Percentiles rank a stretch among this genome's conserved stretches.
Conservation (phyloP, 73 alveolate genomes). For the Paramecium tetraurelia region DNA sequence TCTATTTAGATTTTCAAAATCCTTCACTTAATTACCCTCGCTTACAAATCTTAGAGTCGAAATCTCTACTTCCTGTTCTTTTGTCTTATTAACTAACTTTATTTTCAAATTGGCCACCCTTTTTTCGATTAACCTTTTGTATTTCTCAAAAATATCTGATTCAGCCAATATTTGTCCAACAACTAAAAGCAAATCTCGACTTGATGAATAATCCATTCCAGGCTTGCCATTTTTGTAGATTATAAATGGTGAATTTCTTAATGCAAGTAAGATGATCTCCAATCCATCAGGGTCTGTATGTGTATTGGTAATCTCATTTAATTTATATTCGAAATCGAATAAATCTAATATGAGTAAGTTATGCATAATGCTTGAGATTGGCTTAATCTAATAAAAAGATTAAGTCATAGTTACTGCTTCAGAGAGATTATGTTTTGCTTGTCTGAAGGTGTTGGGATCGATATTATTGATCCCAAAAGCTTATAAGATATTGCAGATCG, state of each 20-base stretch:
- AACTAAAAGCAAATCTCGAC: neutral
- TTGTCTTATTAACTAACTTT: neutral
- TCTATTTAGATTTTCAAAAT: neutral
- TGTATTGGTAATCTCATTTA: neutral
- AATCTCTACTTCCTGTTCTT: neutral
- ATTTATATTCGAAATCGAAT: conserved; percentile 33
- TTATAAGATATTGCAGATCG: neutral
- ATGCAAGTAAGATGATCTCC: conserved; percentile 5
- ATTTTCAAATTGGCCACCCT: neutral
- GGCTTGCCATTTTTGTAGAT: conserved; percentile 31
- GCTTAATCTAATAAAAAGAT: conserved; percentile 4
- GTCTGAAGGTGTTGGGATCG: conserved; percentile 2
- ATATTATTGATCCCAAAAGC: neutral
- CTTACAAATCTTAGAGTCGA: neutral
- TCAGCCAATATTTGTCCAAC: conserved; percentile 28
- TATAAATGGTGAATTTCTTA: neutral
- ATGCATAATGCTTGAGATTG: neutral
- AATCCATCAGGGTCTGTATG: conserved; percentile 19
- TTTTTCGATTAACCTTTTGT: neutral
- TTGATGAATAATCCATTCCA: conserved; percentile 50
- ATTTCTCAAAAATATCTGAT: conserved; percentile 22
- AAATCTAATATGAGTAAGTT: neutral
- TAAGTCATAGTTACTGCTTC: neutral
- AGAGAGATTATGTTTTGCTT: neutral
- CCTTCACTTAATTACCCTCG: neutral